Percentiles rank a stretch among this genome's conserved stretches.
Conservation (phyloP, 257 asterid species). For the Leptodermis oblonga region DNA sequence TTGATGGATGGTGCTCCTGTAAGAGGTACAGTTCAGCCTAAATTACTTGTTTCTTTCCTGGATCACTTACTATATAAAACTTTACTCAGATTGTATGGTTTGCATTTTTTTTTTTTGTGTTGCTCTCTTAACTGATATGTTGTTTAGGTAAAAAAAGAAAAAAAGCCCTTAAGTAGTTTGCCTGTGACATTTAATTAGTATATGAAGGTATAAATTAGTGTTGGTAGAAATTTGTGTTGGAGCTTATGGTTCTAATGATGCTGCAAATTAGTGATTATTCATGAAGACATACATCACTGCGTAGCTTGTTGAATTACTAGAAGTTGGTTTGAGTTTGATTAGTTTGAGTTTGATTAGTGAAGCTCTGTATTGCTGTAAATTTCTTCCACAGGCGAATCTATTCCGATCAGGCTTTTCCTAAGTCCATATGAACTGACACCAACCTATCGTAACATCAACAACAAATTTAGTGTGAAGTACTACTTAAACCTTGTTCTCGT, state of each 20-base stretch:
- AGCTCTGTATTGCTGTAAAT: slow-evolving; percentile 13
- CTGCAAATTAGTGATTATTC: background rate
- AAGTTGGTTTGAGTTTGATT: background rate
- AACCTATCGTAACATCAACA: slow-evolving; percentile 83
- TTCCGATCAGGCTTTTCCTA: slow-evolving; percentile 86
- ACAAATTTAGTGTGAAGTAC: slow-evolving; percentile 92
- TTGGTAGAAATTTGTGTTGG: background rate
- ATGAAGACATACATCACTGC: background rate
- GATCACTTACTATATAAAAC: background rate
- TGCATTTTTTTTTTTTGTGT: background rate
- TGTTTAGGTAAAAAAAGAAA: too few relatives aligned
- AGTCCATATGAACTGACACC: slow-evolving; percentile 98
- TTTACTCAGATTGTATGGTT: background rate
- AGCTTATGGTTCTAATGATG: background rate
- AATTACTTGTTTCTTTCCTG: background rate
- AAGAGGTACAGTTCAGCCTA: slow-evolving; percentile 49
- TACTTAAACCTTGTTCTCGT: slow-evolving; percentile 95
- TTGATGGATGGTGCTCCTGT: slow-evolving; percentile 99
- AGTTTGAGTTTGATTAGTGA: background rate
- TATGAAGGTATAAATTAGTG: background rate
- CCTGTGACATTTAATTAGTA: background rate
- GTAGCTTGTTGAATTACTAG: background rate
- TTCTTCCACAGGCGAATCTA: slow-evolving; percentile 78
- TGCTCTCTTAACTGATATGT: background rate
- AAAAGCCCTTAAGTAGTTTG: background rate